Evolutionary conservation across 2,329 filamentous ascomycete genomes (phyloP).

Genomic region (Phialophora verrucosa): DNA sequence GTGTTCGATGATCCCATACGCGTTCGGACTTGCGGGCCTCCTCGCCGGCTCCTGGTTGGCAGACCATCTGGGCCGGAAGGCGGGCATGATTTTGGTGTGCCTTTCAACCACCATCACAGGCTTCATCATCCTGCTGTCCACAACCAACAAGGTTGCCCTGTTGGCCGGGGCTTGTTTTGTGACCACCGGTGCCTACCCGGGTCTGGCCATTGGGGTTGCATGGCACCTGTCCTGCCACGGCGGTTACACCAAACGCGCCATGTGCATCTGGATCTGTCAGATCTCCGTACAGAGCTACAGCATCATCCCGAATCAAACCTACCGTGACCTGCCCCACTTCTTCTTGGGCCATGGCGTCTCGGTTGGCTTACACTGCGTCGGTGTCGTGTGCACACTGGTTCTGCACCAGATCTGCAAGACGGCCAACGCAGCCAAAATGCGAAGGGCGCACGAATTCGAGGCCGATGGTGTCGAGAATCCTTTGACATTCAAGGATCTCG

Average conservation of each 20-base stretch:
- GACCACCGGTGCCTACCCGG: slow-evolving; percentile 15
- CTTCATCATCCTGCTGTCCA: slow-evolving; percentile 21
- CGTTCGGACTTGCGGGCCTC: slow-evolving; percentile 6
- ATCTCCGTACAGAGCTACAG: slow-evolving; percentile 15
- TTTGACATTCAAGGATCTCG: background rate
- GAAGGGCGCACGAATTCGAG: background rate
- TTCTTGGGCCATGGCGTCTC: slow-evolving; percentile 19
- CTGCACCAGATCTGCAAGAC: background rate
- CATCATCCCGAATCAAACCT: slow-evolving; percentile 23
- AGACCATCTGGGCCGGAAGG: slow-evolving; percentile 5
- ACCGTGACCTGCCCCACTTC: slow-evolving; percentile 17
- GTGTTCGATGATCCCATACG: slow-evolving; percentile 25
- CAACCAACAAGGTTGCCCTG: slow-evolving; percentile 6
- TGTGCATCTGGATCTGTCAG: slow-evolving; percentile 2
- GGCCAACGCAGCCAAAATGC: background rate
- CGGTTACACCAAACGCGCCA: slow-evolving; percentile 24
- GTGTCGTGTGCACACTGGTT: background rate
- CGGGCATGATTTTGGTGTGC: background rate
- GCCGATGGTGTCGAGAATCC: background rate
- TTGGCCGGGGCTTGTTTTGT: slow-evolving; percentile 22
- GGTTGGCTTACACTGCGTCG: slow-evolving; percentile 17
- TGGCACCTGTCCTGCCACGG: slow-evolving; percentile 10
- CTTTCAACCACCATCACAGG: slow-evolving; percentile 10
- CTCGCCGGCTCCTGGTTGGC: slow-evolving; percentile 2
- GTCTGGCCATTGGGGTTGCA: background rate